These are phyloP conservation scores for Scalesia atractyloides DNA, from an alignment of 129 eudicot species.

Conservation along the genomic window DNA sequence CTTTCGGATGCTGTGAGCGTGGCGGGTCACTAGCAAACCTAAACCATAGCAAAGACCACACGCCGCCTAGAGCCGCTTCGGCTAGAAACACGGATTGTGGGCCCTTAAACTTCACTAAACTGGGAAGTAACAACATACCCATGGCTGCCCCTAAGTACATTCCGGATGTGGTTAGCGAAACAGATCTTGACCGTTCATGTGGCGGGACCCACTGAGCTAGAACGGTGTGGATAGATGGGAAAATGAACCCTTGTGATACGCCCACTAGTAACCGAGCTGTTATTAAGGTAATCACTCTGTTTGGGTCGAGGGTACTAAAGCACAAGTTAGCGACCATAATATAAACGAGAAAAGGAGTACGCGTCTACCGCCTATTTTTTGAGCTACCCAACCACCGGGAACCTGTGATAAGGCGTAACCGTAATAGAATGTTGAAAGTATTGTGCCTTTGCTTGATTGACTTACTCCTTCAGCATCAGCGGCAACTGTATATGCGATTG, in stretches of 20 bases:
- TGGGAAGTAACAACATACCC: constrained; percentile 85
- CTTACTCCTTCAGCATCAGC: constrained; percentile 92
- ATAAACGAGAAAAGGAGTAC: constrained; percentile 86
- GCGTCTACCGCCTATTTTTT: constrained; percentile 87
- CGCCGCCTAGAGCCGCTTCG: constrained; percentile 79
- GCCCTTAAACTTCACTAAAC: constrained; percentile 75
- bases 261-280: constrained; percentile 88
- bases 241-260: constrained; percentile 91
- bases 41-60: constrained; percentile 87
- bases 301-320: constrained; percentile 88
- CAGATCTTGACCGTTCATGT: constrained; percentile 94
- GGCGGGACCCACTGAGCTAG: constrained; percentile 99
- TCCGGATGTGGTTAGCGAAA: constrained; percentile 90
- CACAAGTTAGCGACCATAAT: constrained; percentile 90
- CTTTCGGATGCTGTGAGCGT: constrained; percentile 86
- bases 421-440: constrained; percentile 85
- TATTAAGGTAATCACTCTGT: constrained; percentile 54
- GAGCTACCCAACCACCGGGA: constrained; percentile 99
- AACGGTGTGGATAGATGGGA: constrained; percentile 94
- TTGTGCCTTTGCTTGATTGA: constrained; percentile 87
- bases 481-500: constrained; percentile 90
- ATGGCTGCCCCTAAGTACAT: constrained; percentile 96
- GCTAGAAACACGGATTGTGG: constrained; percentile 86
- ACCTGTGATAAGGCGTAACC: constrained; percentile 97
- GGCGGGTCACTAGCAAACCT: constrained; percentile 84